phyloP scores from a whole-genome alignment of 140 eudicot species.

The Ambrosia hybrid region DNA sequence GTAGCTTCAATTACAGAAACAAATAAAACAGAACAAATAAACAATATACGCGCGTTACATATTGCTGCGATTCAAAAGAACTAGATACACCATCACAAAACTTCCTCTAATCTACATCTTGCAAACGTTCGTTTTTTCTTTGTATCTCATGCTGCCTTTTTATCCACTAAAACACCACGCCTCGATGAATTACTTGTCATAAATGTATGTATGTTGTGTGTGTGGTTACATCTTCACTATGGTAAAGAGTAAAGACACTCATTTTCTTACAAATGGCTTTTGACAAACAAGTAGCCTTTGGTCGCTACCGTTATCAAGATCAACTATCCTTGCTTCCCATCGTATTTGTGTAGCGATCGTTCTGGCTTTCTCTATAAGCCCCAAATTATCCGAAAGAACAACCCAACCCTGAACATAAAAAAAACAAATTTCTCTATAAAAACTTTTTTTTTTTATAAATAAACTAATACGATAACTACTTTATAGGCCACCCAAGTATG shows the following conservation, averaged over 20 bases:
- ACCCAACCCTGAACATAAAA: conserved; percentile 74
- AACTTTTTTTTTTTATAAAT: too few relatives aligned
- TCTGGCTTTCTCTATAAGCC: conserved; percentile 62
- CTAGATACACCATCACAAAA: conserved; percentile 40
- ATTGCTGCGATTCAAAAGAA: conserved; percentile 44
- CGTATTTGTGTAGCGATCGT: conserved; percentile 74
- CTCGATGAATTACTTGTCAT: conserved; percentile 9
- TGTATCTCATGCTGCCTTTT: conserved; percentile 17
- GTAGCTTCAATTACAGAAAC: conserved; percentile 47
- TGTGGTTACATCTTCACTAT: conserved; percentile 12
- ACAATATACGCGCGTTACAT: conserved; percentile 32
- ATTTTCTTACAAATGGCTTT: conserved; percentile 84
- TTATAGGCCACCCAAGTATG: too few relatives aligned
- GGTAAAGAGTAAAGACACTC: conserved; percentile 37
- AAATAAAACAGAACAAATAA: conserved; percentile 1
- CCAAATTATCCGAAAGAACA: conserved; percentile 64
- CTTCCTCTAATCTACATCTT: conserved; percentile 49
- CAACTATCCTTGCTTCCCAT: conserved; percentile 92
- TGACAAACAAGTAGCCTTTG: conserved; percentile 86
- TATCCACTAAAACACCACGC: conserved; percentile 6
- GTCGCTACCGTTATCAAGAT: conserved; percentile 83
- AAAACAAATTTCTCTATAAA: too few relatives aligned
- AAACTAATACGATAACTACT: neutral
- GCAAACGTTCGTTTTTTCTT: conserved; percentile 33
- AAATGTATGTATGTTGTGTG: conserved; percentile 4